Evolutionary conservation across 805 yeast species (phyloP).

Genomic region (Metschnikowia amazonensis): DNA sequence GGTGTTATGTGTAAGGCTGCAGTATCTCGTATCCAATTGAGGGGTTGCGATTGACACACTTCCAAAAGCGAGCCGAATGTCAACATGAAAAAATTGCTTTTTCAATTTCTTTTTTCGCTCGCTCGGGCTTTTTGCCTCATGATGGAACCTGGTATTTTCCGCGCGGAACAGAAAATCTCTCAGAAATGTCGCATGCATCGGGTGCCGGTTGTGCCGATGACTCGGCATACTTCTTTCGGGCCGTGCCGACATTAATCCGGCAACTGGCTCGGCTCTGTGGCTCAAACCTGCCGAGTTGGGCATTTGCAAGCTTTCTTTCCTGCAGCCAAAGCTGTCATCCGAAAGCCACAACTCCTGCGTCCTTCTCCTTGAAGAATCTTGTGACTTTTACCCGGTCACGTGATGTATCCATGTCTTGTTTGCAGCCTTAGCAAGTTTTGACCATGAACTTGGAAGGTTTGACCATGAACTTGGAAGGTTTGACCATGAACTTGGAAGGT

Average conservation of each 20-base stretch:
- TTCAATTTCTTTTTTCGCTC: slow-evolving; percentile 1
- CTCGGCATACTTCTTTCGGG: background rate
- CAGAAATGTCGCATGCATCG: slow-evolving; percentile 14
- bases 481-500: no score
- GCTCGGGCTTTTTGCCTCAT: background rate
- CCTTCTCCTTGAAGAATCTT: no score
- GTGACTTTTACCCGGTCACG: no score
- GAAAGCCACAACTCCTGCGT: no score
- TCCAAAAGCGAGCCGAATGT: slow-evolving; percentile 5
- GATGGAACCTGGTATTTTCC: background rate
- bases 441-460: no score
- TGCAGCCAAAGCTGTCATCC: background rate
- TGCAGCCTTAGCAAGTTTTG: no score
- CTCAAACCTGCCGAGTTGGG: background rate
- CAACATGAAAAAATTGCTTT: slow-evolving; percentile 5
- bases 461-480: no score
- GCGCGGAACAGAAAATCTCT: slow-evolving; percentile 10
- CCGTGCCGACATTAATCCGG: slow-evolving; percentile 4
- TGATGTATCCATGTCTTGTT: no score
- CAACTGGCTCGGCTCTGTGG: background rate
- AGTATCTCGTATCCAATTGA: slow-evolving; percentile 1
- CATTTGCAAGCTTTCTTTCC: background rate
- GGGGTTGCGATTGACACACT: slow-evolving; percentile 7
- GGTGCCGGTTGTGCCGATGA: slow-evolving; percentile 9
- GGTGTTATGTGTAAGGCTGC: slow-evolving; percentile 1